Percentiles rank a stretch among this genome's conserved stretches.
Evolutionary conservation across 2,329 filamentous ascomycete genomes (phyloP).

Genomic region (Trichoderma sp.): DNA sequence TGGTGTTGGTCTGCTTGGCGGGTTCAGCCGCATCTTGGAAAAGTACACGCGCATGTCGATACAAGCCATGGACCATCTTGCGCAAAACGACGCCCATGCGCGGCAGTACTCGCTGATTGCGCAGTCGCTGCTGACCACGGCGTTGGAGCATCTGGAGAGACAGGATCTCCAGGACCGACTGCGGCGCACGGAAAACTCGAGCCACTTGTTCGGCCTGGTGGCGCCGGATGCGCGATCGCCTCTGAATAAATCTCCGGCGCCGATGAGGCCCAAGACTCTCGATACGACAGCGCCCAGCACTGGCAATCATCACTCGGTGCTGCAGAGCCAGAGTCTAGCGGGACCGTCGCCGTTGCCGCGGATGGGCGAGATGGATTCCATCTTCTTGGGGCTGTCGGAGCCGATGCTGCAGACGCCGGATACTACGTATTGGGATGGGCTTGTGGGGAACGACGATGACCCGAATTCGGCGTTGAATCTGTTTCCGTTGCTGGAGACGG

Average conservation of each 20-base stretch:
- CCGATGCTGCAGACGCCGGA: constrained; percentile 46
- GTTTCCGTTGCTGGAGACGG: constrained; percentile 53
- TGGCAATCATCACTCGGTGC: no score
- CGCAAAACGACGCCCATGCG: constrained; percentile 52
- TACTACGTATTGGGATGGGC: constrained; percentile 42
- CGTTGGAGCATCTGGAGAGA: constrained; percentile 50
- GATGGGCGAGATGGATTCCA: constrained; percentile 41
- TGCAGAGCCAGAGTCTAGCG: constrained; percentile 31
- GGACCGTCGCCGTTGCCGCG: constrained; percentile 36
- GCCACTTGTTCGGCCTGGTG: constrained; percentile 54
- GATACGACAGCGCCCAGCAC: constrained; percentile 18
- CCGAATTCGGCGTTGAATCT: constrained; percentile 50
- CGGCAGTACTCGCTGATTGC: constrained; percentile 56
- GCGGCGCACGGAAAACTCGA: constrained; percentile 52
- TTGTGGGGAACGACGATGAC: constrained; percentile 44
- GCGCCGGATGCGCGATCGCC: constrained; percentile 35
- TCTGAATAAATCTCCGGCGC: constrained; percentile 20
- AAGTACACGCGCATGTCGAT: constrained; percentile 53
- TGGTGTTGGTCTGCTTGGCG: constrained; percentile 53
- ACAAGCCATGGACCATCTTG: constrained; percentile 51
- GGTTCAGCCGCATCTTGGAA: constrained; percentile 55
- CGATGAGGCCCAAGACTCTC: constrained; percentile 27
- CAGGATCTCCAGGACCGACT: constrained; percentile 50
- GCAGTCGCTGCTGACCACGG: constrained; percentile 50
- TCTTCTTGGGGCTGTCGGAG: constrained; percentile 43